phyloP scores from a whole-genome alignment of 805 yeast genomes.

The Wickerhamomyces tratensis region DNA sequence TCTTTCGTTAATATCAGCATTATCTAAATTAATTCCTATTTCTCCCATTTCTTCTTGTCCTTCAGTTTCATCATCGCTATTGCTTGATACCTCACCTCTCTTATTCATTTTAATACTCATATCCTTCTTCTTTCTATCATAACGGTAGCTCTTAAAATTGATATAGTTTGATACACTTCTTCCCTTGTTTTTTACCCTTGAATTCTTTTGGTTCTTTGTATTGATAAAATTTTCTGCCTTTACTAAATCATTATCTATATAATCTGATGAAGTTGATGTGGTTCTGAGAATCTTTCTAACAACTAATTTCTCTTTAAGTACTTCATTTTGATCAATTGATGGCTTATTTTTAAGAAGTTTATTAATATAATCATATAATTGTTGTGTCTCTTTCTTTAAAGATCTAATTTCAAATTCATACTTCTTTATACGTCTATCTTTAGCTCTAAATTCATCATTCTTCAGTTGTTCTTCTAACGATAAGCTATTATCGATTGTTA shows the following conservation, averaged over 20 bases:
- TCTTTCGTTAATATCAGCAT: neutral
- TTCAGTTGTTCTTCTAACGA: constrained; percentile 3
- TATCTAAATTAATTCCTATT: neutral
- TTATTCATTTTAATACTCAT: neutral
- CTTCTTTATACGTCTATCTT: constrained; percentile 3
- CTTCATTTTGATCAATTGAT: constrained; percentile 9
- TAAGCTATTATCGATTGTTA: neutral
- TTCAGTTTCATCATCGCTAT: constrained; percentile 5
- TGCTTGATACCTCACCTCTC: neutral
- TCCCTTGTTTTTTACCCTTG: neutral
- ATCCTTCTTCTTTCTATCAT: neutral
- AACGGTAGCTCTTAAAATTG: constrained; percentile 6
- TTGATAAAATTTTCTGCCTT: too few species aligned
- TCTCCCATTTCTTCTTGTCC: neutral
- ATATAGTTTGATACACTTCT: constrained; percentile 10
- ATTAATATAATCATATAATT: constrained; percentile 16
- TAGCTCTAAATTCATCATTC: constrained; percentile 6
- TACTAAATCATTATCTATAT: too few species aligned
- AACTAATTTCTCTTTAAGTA: constrained; percentile 17
- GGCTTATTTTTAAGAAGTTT: constrained; percentile 11
- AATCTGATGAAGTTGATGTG: constrained; percentile 4
- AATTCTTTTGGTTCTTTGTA: neutral
- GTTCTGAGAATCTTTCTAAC: constrained; percentile 15
- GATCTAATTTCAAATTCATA: constrained; percentile 13
- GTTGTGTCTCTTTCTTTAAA: constrained; percentile 14